Base-by-base conservation (phyloP, 257 asterid genomes). In the Marsdenia floribunda region DNA sequence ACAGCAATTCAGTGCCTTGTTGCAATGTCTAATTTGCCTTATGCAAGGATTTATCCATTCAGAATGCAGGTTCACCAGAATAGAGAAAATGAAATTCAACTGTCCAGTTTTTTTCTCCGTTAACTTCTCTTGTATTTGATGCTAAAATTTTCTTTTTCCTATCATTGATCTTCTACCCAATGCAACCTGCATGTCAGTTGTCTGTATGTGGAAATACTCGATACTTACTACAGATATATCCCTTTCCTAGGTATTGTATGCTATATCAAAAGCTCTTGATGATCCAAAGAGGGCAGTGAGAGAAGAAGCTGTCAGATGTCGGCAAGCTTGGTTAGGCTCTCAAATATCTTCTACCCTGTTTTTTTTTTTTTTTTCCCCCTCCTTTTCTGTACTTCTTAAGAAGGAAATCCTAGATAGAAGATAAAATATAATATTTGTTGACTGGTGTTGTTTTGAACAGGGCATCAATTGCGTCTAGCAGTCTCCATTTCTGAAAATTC, bases 221-320 rank as follows among this genome's bases (percentile, higher is more conserved):
- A 52, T 46, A 6, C 21, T 35, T 71, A 16, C 47, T 33, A 46
- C 29, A 61, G 72, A 66, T 38, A 77, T 38, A 42, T 74, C 22
- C 49, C n/a, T 69, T 85, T 79, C 73, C n/a, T 68, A 93, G 98
- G 97, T 94, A 80, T 80, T 87, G 82, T 88, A 52, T 85, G 95
- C 99, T 64, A 76, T 85, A 76, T 76, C 87, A 71, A 87, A 85
- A 82, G 95, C 93, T 74, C 90, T 94, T 58, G 96, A 90, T 82
- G 99, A 94, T 84, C 96, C 93, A 55, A 94, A 94, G 88, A 81
- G 96, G 78, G 80, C 58, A 68, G 96, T 94, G 76, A 93, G 99
- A 76, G 90, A 84, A 85, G 97, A 89, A 83, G 99, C 97, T 50
- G 96, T 89, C 78, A 90, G 87, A 83, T 92, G 99, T 69, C 90